Base-by-base conservation (phyloP, 2,329 filamentous ascomycete species). In the Dactylonectria estremocensis region DNA sequence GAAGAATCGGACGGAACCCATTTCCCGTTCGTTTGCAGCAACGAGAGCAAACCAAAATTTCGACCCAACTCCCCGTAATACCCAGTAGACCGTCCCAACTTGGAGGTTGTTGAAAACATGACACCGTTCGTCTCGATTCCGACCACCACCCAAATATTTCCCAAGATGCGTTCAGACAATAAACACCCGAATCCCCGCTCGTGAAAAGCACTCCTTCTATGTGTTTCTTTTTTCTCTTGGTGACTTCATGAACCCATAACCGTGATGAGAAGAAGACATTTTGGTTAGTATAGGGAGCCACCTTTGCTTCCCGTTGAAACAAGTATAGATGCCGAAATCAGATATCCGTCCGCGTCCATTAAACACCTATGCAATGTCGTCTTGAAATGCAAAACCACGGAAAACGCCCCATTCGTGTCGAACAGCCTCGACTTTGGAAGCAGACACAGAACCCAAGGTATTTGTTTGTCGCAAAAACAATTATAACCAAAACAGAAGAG, bases 361-460 rank as follows among this genome's bases (percentile, higher is more conserved):
- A 55, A 73, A 83, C 83, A 84, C 84, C 82, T 79, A 86, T 87
- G 85, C 85, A 85, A 77, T 82, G 76, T 76, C 62, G 70, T 77
- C 72, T 74, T 75, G 79, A 82, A 83, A 84, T 83, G 83, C 82
- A 84, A 84, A 83, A 79, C 77, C 79, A 56, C 49, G 63, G 57
- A 73, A 70, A 75, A 79, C 76, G 74, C 74, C 76, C 75, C 78
- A 80, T 84, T 82, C 81, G 82, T 84, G 81, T 80, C 81, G 77
- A 79, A 79, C 79, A 80, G 71, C 77, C 78, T 75, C 74, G 77
- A 75, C 79, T 77, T 74, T 69, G 66, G 75, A 80, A 78, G 76
- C 74, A 69, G 73, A 74, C 76, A 77, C 76, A 60, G 67, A 67
- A 74, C 61, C 65, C 70, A 69, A 70, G 69, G 72, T 76, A 76